Conservation (phyloP, 352 stramenopile species). For the Phytopythium helicoides region DNA sequence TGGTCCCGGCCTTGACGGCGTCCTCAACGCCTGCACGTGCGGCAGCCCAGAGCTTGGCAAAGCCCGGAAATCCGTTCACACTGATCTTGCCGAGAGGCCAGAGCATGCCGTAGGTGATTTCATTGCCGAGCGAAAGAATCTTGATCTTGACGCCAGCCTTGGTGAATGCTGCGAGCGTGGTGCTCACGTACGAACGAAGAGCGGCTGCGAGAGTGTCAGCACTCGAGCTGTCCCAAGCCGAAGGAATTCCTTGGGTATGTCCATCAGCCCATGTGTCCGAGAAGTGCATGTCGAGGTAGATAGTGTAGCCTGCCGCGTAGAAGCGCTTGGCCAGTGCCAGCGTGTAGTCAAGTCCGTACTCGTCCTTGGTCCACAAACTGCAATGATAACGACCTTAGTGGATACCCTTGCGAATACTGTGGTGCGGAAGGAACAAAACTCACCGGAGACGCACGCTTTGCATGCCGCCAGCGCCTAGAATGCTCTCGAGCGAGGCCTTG, state of each 20-base stretch:
- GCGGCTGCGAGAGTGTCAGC: slow-evolving; percentile 10
- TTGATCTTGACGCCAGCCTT: slow-evolving; percentile 22
- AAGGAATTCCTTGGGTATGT: slow-evolving; percentile 18
- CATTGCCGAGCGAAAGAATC: slow-evolving; percentile 31
- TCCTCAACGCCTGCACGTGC: slow-evolving; percentile 20
- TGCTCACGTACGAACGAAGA: slow-evolving; percentile 24
- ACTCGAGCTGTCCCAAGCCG: slow-evolving; percentile 16
- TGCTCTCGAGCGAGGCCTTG: slow-evolving; percentile 19
- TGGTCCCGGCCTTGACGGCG: slow-evolving; percentile 22
- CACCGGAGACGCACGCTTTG: slow-evolving; percentile 30
- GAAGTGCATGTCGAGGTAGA: slow-evolving; percentile 35
- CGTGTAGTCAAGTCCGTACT: slow-evolving; percentile 23
- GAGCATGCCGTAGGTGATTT: slow-evolving; percentile 28
- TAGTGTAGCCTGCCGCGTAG: slow-evolving; percentile 21
- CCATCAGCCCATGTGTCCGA: slow-evolving; percentile 30
- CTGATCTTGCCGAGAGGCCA: slow-evolving; percentile 23
- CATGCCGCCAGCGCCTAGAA: slow-evolving; percentile 26
- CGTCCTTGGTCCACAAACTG: slow-evolving; percentile 21
- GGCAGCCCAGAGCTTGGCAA: slow-evolving; percentile 26
- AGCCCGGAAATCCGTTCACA: slow-evolving; percentile 17
- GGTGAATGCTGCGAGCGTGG: slow-evolving; percentile 25
- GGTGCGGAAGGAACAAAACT: slow-evolving; percentile 9
- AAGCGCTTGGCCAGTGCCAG: slow-evolving; percentile 22
- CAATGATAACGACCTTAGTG: not conserved
- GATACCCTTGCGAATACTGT: not conserved